Conservation (phyloP, 2,329 filamentous ascomycete genomes). For the Trichoderma brevicompactum region DNA sequence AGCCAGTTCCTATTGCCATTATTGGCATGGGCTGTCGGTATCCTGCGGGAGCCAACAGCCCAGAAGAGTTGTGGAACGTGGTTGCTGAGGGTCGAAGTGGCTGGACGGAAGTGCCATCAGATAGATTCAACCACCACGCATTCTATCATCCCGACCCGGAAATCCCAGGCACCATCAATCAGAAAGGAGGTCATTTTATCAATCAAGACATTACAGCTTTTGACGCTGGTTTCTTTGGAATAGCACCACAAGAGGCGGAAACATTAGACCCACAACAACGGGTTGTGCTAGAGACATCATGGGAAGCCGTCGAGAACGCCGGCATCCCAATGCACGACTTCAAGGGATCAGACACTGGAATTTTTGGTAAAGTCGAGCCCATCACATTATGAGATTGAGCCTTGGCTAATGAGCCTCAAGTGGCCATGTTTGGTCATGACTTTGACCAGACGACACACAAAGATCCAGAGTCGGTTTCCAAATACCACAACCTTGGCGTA, state of each 20-base stretch:
- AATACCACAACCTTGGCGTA: constrained; percentile 50
- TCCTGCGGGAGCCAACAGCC: constrained; percentile 44
- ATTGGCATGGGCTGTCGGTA: constrained; percentile 51
- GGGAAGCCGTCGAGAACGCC: constrained; percentile 48
- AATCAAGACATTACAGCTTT: constrained; percentile 45
- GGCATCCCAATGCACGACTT: constrained; percentile 34
- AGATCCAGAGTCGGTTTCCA: constrained; percentile 35
- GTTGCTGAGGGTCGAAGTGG: constrained; percentile 41
- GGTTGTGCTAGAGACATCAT: constrained; percentile 45
- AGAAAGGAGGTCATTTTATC: constrained; percentile 36
- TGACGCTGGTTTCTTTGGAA: constrained; percentile 43
- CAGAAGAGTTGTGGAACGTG: constrained; percentile 47
- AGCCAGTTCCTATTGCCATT: constrained; percentile 33
- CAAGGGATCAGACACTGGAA: constrained; percentile 41
- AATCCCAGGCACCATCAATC: constrained; percentile 34
- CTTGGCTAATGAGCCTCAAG: constrained; percentile 31
- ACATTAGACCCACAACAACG: constrained; percentile 32
- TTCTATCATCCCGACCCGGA: constrained; percentile 51
- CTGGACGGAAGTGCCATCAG: constrained; percentile 44
- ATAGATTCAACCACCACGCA: constrained; percentile 47
- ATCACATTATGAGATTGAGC: constrained; percentile 43
- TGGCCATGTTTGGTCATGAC: constrained; percentile 18
- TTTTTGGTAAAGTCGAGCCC: constrained; percentile 43
- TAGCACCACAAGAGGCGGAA: constrained; percentile 29
- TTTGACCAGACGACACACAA: constrained; percentile 14